phyloP scores from a whole-genome alignment of 306 rosid genomes.

The Lablab purpureus region DNA sequence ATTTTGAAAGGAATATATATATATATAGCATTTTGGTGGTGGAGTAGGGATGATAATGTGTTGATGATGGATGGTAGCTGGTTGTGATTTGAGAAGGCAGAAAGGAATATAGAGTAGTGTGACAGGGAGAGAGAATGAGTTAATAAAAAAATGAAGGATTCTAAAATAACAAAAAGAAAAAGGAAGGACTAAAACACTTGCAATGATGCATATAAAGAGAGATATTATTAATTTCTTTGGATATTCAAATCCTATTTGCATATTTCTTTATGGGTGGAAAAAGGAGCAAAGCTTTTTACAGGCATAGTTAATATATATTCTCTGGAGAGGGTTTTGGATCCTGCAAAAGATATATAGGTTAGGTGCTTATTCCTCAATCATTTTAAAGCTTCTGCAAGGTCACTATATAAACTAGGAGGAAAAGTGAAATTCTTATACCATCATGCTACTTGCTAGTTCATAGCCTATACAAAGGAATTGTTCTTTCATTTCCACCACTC shows the following conservation, averaged over 20 bases:
- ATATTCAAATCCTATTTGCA: slow-evolving; percentile 55
- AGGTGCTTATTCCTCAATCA: slow-evolving; percentile 66
- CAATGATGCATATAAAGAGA: slow-evolving; percentile 27
- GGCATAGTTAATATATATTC: slow-evolving; percentile 41
- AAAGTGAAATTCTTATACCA: slow-evolving; percentile 31
- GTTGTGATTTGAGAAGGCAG: slow-evolving; percentile 18
- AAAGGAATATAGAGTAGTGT: slow-evolving; percentile 43
- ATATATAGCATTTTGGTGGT: not conserved
- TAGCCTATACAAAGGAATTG: slow-evolving; percentile 38
- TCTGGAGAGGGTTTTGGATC: slow-evolving; percentile 51
- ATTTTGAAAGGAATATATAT: not conserved
- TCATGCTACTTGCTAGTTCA: slow-evolving; percentile 26
- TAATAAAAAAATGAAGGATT: slow-evolving; percentile 10
- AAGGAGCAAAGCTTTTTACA: slow-evolving; percentile 61
- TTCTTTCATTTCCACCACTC: slow-evolving; percentile 19
- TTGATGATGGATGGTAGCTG: slow-evolving; percentile 21
- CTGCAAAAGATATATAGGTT: slow-evolving; percentile 34
- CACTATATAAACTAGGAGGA: slow-evolving; percentile 41
- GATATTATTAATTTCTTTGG: slow-evolving; percentile 40
- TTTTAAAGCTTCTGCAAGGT: slow-evolving; percentile 38
- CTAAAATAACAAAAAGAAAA: slow-evolving; percentile 26
- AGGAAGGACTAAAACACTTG: slow-evolving; percentile 41
- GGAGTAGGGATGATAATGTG: not conserved
- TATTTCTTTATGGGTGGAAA: slow-evolving; percentile 47
- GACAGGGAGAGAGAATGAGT: slow-evolving; percentile 22